Base-by-base conservation (phyloP, 2,329 filamentous ascomycete species). In the Juglanconis oblonga region DNA sequence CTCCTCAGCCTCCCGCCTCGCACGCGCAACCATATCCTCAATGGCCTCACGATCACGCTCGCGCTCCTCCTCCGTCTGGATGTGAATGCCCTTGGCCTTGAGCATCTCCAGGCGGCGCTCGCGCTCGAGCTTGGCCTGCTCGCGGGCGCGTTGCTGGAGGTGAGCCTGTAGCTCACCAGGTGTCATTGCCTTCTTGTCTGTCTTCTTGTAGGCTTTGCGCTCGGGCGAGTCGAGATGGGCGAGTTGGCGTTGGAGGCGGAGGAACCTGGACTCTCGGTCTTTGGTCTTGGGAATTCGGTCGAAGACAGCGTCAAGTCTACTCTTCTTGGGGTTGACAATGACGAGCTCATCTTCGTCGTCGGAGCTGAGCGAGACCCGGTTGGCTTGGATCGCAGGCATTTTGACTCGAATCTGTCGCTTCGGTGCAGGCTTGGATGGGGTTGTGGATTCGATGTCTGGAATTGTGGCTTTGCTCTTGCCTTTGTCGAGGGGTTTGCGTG, bases 41-140 rank as follows among this genome's bases (percentile, higher is more conserved):
- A 97, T 86, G 61, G 93, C 87, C 59, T 90, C 87, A 72, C 92
- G 86, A 71, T 96, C 89, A 38, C 86, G 63, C 69, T 93, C 90
- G 24, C 91, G 86, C 72, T 99, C 93, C 73, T 97, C 94, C 2
- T 88, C 86, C 0, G 91, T 97, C 72, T 93, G 89, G 17, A 98
- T 80, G 31, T 89, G 78, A 32, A 97, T 82, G 7, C 95, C 95
- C 73, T 90, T 92, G 10, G 89, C 87, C 68, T 85, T 87, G 45
- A 99, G 81, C 66, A 87, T 82, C 58, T 91, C 86, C 24, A 98
- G 82, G 58, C 88, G 88, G 66, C 91, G 87, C 62, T 91, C 85
- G 56, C 91, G 87, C 71, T 95, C 92, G 47, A 84, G 75, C 62
- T 86, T 86, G 49, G 92, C 93, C 73, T 99, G 95, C 62, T 89